Evolutionary conservation across 768 basidiomycete species (phyloP), one percentile per base, ranked within the genome.

Genomic region (Boletus rex-veris): DNA sequence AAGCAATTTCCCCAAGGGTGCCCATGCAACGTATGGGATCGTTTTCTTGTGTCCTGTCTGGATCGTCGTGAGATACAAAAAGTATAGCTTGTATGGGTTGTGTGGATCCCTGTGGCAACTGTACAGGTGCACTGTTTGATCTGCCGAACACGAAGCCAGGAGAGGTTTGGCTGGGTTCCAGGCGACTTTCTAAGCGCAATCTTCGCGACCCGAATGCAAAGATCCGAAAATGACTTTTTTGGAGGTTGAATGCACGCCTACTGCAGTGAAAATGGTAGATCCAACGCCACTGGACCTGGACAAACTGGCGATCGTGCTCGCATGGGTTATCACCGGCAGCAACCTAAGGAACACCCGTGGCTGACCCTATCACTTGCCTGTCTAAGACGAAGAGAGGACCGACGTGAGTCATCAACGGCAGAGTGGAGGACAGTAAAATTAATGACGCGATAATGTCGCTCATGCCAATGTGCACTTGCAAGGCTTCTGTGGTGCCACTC

Each of bases 81-180:
- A 71, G 0, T 39, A 26, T 53, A 56, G 45, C 68, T 50, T 64
- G 47, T 69, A 59, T 6, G 65, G 45, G 47, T 71, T 61, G 31
- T 63, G 49, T 18, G 54, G 48, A 31, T 61, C 63, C 21, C 40
- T 53, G 24, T 65, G 60, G 74, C 95, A 98, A 24, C 75, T 75
- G 68, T 92, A 98, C 44, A 98, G 71, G 39, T 93, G 80, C 51
- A 98, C 87, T 3, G 91, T 83, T 71, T 93, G 96, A 73, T 98
- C 97, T 7, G 90, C 85, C 5, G 96, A 98, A 68, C 95, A 98
- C 7, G 94, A 94, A 0, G 96, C 93, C 12, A 99, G 74, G 18
- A 95, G 64, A 0, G 90, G 82, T 51, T 87, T 83, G 3, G 76
- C 72, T 0, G 92, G 91, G 68, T 96, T 96, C 91, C 93, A 98